Base-by-base conservation (phyloP, 2,329 filamentous ascomycete genomes). In the Aciculosporium take region DNA sequence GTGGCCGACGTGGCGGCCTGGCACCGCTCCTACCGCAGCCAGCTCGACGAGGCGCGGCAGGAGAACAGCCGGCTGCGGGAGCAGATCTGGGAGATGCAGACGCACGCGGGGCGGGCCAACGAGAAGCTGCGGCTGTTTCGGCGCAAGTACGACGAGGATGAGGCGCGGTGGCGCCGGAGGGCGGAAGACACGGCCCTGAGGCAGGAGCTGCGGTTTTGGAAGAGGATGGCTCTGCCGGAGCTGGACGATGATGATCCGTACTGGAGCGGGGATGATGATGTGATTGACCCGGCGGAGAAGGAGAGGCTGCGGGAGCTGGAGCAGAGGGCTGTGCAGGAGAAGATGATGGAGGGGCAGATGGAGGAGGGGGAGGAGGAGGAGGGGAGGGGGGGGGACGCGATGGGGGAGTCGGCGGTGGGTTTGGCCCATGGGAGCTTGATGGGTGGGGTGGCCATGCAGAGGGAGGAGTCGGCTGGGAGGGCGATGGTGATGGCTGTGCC, bases 71-170 rank as follows among this genome's bases (percentile, higher is more conserved):
- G 69, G 2, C 66, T 81, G 39, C 72, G 76, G 40, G 73, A 78
- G 51, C 74, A 80, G 57, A 77, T 81, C 51, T 77, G 74, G 68
- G 73, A 78, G 49, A 78, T 79, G 73, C 73, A 79, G 52, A 66
- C 68, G 31, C 71, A 74, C 49, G 76, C 77, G 20, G 66, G 66
- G 36, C 63, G 61, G 10, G 76, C 75, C 18, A 79, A 79, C 52
- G 70, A 72, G 44, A 57, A 64, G 45, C 60, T 81, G 42, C 72
- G 76, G 30, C 59, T 66, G 29, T 78, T 79, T 49, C 67, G 76
- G 39, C 62, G 67, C 34, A 63, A 62, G 41, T 71, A 74, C 51
- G 71, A 77, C 48, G 73, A 76, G 48, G 66, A 78, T 45, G 65
- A 69, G 47, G 59, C 61, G 29, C 63, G 70, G 17, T 72, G 73